A percentile compares a stretch with the other conserved stretches of the same genome.
Conservation (phyloP, 345 rosid genomes). For the Citropsis articulata region DNA sequence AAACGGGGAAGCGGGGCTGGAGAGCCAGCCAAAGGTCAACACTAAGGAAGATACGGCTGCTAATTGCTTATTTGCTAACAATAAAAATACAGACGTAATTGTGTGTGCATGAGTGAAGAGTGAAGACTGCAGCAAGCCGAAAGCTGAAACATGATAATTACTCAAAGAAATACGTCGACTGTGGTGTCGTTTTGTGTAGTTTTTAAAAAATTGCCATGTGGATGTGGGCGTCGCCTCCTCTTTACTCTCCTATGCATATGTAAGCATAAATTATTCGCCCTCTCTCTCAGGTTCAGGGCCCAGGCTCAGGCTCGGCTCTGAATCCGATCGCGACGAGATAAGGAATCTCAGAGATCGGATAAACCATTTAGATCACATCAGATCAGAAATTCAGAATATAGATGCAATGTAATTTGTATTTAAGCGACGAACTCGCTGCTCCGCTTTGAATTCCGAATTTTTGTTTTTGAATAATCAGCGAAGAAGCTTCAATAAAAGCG, state of each 20-base stretch:
- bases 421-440: background rate
- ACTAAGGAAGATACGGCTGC: too few relatives aligned
- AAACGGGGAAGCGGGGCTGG: background rate
- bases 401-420: constrained; percentile 2
- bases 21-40: background rate
- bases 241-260: background rate
- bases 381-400: background rate
- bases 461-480: background rate
- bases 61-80: too few relatives aligned
- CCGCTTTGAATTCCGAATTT: background rate
- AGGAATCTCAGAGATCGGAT: background rate
- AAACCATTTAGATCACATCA: background rate
- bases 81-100: background rate
- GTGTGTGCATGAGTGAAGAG: constrained; percentile 8
- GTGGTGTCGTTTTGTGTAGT: constrained; percentile 11
- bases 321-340: constrained; percentile 5
- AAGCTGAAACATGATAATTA: constrained; percentile 9
- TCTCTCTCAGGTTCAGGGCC: background rate
- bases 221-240: constrained; percentile 14
- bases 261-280: background rate
- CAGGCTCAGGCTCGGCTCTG: background rate
- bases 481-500: background rate
- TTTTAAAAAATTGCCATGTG: constrained; percentile 4
- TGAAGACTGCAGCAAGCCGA: background rate
- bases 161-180: constrained; percentile 7